Evolutionary conservation across 1,284 basidiomycete species (phyloP), one percentile per base, ranked within the genome.

Genomic region (Pyrrhoderma noxium): DNA sequence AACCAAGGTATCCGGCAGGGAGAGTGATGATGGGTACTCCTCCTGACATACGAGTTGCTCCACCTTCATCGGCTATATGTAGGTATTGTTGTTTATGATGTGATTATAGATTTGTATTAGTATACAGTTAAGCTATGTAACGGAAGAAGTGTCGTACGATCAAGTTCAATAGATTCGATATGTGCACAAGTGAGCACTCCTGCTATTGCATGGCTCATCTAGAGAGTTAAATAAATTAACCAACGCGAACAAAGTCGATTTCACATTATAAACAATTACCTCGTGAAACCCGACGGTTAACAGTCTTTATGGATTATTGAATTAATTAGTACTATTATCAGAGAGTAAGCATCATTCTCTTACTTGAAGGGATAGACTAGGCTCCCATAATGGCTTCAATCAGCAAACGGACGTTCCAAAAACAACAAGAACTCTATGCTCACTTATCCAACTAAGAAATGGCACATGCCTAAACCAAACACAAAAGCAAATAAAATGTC

Each of bases 281-380:
- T 94, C 91, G 68, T 94, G 91, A 67, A 93, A 90, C 45, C 91
- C 89, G 44, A 94, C 91, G 1, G 88, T 91, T 60, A 93, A 74
- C 45, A 85, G 63, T 62, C 82, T 87, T 57, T 7, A 22, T 42
- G 35, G 23, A 43, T 44, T 5, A 40, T 7, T 16, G 9, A 40
- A n/a, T 16, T 40, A 48, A 44, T 49, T 41, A 53, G 45, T 53
- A n/a, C 45, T 19, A 31, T 52, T 27, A 14, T 25, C 45, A 31
- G 25, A 50, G 8, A 51, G 45, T 27, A 51, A 34, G 51, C 51
- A 19, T 40, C 23, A 45, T 45, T 60, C 39, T 72, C 81, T 65
- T 72, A 89, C 84, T 93, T 93, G 80, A 94, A 95, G 1, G 92
- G 92, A 66, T 93, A 95, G 60, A 94, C 87, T 89, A 57, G 39